phyloP scores from a whole-genome alignment of 331 rosid genomes.

The Quercus phellos region DNA sequence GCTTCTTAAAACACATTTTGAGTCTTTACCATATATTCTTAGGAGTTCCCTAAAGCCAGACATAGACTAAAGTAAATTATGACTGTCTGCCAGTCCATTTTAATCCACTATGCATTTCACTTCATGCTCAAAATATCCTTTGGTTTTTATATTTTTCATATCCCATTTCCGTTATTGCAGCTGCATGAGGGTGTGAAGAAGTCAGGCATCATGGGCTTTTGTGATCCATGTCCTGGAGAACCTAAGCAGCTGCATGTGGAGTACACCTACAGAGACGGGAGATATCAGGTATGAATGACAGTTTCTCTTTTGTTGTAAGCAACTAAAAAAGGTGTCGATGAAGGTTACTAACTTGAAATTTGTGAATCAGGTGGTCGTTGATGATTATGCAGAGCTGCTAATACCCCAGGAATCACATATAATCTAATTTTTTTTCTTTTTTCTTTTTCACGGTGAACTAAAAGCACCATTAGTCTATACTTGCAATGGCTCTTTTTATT shows the following conservation, averaged over 20 bases:
- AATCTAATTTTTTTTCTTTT: constrained; percentile 24
- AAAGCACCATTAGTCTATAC: neutral
- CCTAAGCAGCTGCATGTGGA: constrained; percentile 65
- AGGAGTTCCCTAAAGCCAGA: too few species aligned
- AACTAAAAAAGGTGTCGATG: neutral
- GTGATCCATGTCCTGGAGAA: constrained; percentile 90
- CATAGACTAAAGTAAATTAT: neutral
- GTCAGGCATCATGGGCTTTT: constrained; percentile 97
- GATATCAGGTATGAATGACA: constrained; percentile 50
- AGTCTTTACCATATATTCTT: neutral
- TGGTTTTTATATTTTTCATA: neutral
- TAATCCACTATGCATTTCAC: neutral
- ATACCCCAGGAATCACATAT: constrained; percentile 55
- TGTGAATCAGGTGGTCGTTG: constrained; percentile 52
- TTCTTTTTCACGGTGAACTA: neutral
- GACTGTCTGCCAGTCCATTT: neutral
- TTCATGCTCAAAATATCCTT: neutral
- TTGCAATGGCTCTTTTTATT: neutral
- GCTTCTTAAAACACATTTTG: neutral
- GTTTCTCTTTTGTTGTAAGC: neutral
- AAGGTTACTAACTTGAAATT: constrained; percentile 26
- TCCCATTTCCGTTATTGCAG: constrained; percentile 44
- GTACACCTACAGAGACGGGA: constrained; percentile 53
- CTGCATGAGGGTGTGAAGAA: constrained; percentile 89
- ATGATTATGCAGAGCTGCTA: constrained; percentile 55